Base-by-base conservation (phyloP, 1,284 basidiomycete species). In the Phlebopus sp. region DNA sequence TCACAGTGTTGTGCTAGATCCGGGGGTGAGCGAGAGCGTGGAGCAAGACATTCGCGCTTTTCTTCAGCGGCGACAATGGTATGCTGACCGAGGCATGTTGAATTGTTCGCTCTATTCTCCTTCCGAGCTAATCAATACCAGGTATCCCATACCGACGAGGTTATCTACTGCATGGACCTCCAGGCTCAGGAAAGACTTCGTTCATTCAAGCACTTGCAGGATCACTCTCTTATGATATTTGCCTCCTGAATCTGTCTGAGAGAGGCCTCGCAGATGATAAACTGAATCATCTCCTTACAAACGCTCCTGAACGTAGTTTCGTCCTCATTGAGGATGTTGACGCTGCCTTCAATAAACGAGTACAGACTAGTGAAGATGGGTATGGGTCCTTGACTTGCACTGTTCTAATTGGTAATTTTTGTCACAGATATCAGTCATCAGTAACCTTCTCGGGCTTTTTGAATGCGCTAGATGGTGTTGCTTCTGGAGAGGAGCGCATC, bases 201-300 rank as follows among this genome's bases (percentile, higher is more conserved):
- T 99, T 95, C 71, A 99, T 99, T 57, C 95, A 97, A 66, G 95
- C 97, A 3, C 78, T 99, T 7, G 97, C 97, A 8, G 97, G 96
- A 10, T 82, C 84, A 14, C 71, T 99, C 23, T 86, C 83, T 47
- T 97, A 98, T 73, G 95, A 99, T 68, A 97, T 99, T 50, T 98
- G 95, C 66, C 71, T 99, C 21, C 77, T 99, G 41, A 99, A 99
- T 68, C 80, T 99, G 34, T 96, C 96, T 25, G 96, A 99, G 71
- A 81, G 97, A 46, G 97, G 97, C 0, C 77, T 99, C 43, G 91
- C 92, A 27, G 97, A 99, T 66, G 97, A 99, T 73, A 97, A 96
- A 71, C 77, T 99, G 18, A 95, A 92, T 57, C 92, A 97, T 63
- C 77, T 99, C 2, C 74, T 99, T 25, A 92, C 94, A 2, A 92